Evolutionary conservation across 75 land plant genomes (phyloP), one percentile per base, ranked within the genome.

Genomic region (Pseudotsuga menziesii): DNA sequence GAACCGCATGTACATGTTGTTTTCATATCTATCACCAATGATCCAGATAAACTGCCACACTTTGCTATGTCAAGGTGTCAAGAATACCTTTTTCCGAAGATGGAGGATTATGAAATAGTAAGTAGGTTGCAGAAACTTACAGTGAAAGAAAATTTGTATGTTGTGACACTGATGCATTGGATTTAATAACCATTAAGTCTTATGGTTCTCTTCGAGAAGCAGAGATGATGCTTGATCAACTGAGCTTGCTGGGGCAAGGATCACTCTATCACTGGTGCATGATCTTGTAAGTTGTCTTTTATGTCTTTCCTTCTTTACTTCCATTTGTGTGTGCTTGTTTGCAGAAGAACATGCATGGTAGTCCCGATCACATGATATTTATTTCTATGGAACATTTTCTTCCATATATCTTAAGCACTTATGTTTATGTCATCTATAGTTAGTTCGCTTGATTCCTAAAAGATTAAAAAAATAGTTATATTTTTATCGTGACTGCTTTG

Each of bases 141-240:
- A 11, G 48, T 36, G 5, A 69, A 83, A 75, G 90, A 88, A 39
- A 57, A 73, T n/a, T 32, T 88, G 44, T 71, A 77, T 15, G 76
- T 88, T n/a, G n/a, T 27, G 85, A 86, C 32, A 41, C 29, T n/a
- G 82, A 82, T 54, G 89, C 87, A 13, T 57, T 88, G 8, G 32
- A 72, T 17, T 78, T 88, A 13, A 77, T 88, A 57, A 82, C 90
- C 15, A 54, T 75, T 20, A 76, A 84, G 64, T 62, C 88, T 14
- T 79, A 80, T 58, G 90, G 90, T 36, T 88, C 90, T 20, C 80
- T 88, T 35, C 78, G 90, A 44, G 90, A 88, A 77, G 90, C 88
- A 7, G 85, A 82, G 32, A 86, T 62, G 12, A 78, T 71, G 23
- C 80, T 88, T 19, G 90, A 88, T 63, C 90, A 88, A 70, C 78